Evolutionary conservation across 1,139 yeast species (phyloP).

Genomic region (Sugiyamaella xylanicola): DNA sequence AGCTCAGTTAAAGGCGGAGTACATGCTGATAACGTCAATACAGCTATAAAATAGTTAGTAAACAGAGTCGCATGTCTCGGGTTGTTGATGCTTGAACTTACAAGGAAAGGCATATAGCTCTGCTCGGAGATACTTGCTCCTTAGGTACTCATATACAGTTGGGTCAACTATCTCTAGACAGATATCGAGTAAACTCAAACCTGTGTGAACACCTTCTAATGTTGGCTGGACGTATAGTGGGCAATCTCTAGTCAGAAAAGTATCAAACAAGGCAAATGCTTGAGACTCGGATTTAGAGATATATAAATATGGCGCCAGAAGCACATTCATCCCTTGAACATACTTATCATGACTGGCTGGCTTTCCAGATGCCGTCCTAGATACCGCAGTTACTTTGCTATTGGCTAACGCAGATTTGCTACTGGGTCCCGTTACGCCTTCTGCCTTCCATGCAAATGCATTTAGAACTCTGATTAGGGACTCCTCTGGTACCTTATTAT

Average conservation of each 20-base stretch:
- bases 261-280: slow-evolving; percentile 72
- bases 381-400: slow-evolving; percentile 1
- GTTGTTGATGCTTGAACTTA: slow-evolving; percentile 11
- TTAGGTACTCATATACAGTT: slow-evolving; percentile 60
- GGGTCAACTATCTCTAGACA: slow-evolving; percentile 76
- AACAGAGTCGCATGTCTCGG: not conserved
- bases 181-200: slow-evolving; percentile 60
- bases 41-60: slow-evolving; percentile 44
- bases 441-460: slow-evolving; percentile 61
- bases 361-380: slow-evolving; percentile 24
- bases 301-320: slow-evolving; percentile 82
- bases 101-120: slow-evolving; percentile 86
- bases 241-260: slow-evolving; percentile 59
- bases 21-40: slow-evolving; percentile 83
- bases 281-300: slow-evolving; percentile 82
- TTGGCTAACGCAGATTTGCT: not conserved
- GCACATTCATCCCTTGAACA: slow-evolving; percentile 90
- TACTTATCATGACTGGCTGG: slow-evolving; percentile 43
- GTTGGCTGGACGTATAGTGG: slow-evolving; percentile 81
- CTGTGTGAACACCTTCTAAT: slow-evolving; percentile 82
- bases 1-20: slow-evolving; percentile 84
- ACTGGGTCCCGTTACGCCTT: not conserved
- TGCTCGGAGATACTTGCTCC: slow-evolving; percentile 68
- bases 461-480: slow-evolving; percentile 69
- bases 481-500: slow-evolving; percentile 66